phyloP scores from a whole-genome alignment of 257 asterid genomes.

The Jasminum sambac region DNA sequence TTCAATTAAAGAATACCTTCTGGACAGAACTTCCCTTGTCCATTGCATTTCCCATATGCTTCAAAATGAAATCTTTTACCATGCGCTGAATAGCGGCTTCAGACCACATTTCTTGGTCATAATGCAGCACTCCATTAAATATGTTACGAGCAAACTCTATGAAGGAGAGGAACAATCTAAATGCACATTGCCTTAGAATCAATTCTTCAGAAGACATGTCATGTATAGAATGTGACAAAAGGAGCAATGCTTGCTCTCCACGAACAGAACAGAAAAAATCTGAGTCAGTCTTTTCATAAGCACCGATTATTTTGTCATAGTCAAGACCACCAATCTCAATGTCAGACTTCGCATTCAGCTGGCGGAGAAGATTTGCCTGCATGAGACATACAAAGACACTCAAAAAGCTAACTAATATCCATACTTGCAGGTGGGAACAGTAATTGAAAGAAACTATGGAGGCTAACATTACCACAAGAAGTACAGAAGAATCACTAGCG shows the following conservation, averaged over 20 bases:
- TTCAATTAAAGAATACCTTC: slow-evolving; percentile 52
- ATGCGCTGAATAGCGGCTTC: slow-evolving; percentile 48
- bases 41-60: slow-evolving; percentile 91
- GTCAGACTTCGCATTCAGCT: slow-evolving; percentile 69
- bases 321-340: slow-evolving; percentile 74
- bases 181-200: slow-evolving; percentile 85
- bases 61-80: slow-evolving; percentile 61
- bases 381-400: slow-evolving; percentile 20
- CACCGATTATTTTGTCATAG: slow-evolving; percentile 71
- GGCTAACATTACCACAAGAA: slow-evolving; percentile 50
- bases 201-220: slow-evolving; percentile 85
- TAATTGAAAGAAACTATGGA: not conserved
- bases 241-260: slow-evolving; percentile 67
- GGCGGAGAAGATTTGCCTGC: slow-evolving; percentile 78
- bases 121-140: slow-evolving; percentile 37
- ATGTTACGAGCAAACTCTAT: slow-evolving; percentile 63
- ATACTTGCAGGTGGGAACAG: not conserved
- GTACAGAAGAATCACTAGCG: slow-evolving; percentile 58
- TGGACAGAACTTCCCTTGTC: slow-evolving; percentile 59
- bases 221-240: slow-evolving; percentile 70
- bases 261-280: slow-evolving; percentile 52
- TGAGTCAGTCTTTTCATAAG: slow-evolving; percentile 61
- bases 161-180: slow-evolving; percentile 66
- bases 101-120: slow-evolving; percentile 48
- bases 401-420: slow-evolving; percentile 18